These are phyloP conservation scores for Populus ilicifolia DNA, from an alignment of 345 rosid species.

Conservation along the genomic window DNA sequence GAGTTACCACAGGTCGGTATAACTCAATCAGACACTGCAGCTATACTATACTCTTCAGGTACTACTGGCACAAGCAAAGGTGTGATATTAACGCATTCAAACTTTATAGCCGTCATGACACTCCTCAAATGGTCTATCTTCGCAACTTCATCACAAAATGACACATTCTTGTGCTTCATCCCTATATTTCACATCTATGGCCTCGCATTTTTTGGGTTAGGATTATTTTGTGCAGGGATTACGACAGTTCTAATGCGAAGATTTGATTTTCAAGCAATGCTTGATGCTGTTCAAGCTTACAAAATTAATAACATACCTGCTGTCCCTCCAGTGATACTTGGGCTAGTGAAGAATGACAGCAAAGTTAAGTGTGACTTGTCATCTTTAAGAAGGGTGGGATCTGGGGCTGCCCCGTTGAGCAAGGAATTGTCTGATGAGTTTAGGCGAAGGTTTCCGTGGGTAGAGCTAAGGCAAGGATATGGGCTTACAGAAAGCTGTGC, in stretches of 20 bases:
- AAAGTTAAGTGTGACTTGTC: slow-evolving; percentile 30
- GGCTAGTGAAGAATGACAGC: slow-evolving; percentile 38
- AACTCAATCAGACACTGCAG: slow-evolving; percentile 48
- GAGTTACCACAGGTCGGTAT: slow-evolving; percentile 21
- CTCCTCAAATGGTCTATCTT: slow-evolving; percentile 47
- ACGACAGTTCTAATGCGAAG: slow-evolving; percentile 46
- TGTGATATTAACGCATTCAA: slow-evolving; percentile 49
- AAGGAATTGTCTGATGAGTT: slow-evolving; percentile 44
- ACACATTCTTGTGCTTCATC: slow-evolving; percentile 45
- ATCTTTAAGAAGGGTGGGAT: slow-evolving; percentile 40
- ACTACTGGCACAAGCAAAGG: slow-evolving; percentile 67
- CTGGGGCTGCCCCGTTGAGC: slow-evolving; percentile 65
- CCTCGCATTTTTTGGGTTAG: slow-evolving; percentile 53
- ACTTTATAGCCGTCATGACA: slow-evolving; percentile 39
- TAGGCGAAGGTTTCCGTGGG: slow-evolving; percentile 50
- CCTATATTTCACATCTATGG: slow-evolving; percentile 65
- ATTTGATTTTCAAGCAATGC: slow-evolving; percentile 46
- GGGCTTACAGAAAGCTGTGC: slow-evolving; percentile 60
- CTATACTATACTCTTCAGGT: slow-evolving; percentile 64
- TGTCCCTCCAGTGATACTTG: slow-evolving; percentile 56
- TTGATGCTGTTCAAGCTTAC: slow-evolving; percentile 38
- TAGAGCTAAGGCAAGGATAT: slow-evolving; percentile 56
- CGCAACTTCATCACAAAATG: slow-evolving; percentile 33
- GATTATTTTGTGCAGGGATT: slow-evolving; percentile 39
- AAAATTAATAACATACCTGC: slow-evolving; percentile 52